Conservation (phyloP, 2,329 filamentous ascomycete species). For the Colletotrichum horii region DNA sequence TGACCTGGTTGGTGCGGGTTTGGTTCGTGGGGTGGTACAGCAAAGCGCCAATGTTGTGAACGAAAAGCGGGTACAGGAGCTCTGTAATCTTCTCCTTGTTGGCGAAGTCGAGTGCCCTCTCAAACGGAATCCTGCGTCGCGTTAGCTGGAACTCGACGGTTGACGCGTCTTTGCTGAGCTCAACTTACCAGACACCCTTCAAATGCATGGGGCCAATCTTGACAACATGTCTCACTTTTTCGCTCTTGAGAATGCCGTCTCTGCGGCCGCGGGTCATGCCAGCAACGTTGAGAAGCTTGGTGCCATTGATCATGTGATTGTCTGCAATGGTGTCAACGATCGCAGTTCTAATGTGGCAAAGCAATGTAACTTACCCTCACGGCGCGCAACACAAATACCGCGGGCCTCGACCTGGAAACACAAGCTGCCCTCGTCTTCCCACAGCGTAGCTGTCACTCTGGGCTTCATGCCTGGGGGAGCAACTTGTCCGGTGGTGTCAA, state of each 20-base stretch:
- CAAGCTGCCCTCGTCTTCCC: constrained; percentile 97
- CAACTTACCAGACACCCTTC: constrained; percentile 90
- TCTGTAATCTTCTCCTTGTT: constrained; percentile 99
- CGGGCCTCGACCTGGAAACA: constrained; percentile 98
- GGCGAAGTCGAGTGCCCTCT: constrained; percentile 95
- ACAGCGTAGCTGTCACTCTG: constrained; percentile 91
- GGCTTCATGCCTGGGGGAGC: constrained; percentile 96
- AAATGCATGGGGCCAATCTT: constrained; percentile 99
- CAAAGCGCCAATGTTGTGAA: constrained; percentile 93
- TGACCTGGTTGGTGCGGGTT: constrained; percentile 80
- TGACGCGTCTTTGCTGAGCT: neutral
- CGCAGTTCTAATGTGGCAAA: neutral
- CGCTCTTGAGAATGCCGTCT: constrained; percentile 96
- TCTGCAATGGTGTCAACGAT: constrained; percentile 56
- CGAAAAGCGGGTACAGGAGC: constrained; percentile 91
- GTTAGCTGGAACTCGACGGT: neutral
- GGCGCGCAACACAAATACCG: constrained; percentile 91
- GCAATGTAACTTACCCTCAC: constrained; percentile 72
- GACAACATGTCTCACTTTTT: constrained; percentile 94
- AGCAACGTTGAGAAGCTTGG: constrained; percentile 94
- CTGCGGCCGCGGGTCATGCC: constrained; percentile 96
- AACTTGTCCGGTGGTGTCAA: constrained; percentile 89
- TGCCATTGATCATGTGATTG: constrained; percentile 99
- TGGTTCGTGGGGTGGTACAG: constrained; percentile 94
- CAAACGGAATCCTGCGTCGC: constrained; percentile 89